Evolutionary conservation across 768 basidiomycete genomes (phyloP).

Genomic region (Tulasnella sp.): DNA sequence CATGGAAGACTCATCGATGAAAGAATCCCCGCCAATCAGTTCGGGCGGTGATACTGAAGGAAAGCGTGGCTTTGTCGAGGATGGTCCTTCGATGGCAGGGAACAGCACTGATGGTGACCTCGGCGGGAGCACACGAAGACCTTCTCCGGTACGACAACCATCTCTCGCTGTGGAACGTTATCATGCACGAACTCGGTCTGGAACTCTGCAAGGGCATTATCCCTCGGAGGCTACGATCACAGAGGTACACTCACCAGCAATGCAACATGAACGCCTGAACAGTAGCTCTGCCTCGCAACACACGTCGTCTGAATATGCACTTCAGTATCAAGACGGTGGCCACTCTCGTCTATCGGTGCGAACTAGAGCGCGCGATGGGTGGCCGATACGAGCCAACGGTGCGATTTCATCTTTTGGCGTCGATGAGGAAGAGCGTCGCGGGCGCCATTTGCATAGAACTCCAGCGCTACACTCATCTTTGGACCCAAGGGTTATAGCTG

Average conservation of each 20-base stretch:
- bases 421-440: conserved; percentile 1
- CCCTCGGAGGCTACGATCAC: conserved; percentile 2
- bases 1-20: background rate
- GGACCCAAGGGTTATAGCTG: conserved; percentile 10
- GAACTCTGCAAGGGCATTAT: background rate
- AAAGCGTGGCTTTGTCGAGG: background rate
- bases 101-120: conserved; percentile 11
- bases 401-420: too few relatives aligned
- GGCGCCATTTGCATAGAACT: background rate
- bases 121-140: conserved; percentile 6
- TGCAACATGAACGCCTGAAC: conserved; percentile 1
- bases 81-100: background rate
- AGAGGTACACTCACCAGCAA: conserved; percentile 1
- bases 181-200: background rate
- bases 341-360: background rate
- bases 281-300: conserved; percentile 6
- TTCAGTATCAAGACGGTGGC: background rate
- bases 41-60: conserved; percentile 9
- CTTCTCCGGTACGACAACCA: background rate
- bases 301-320: background rate
- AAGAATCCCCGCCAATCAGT: background rate
- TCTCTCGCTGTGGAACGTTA: background rate
- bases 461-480: background rate
- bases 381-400: too few relatives aligned
- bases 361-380: background rate